Conservation (phyloP, 2,329 filamentous ascomycete species). For the Sclerotinia borealis region DNA sequence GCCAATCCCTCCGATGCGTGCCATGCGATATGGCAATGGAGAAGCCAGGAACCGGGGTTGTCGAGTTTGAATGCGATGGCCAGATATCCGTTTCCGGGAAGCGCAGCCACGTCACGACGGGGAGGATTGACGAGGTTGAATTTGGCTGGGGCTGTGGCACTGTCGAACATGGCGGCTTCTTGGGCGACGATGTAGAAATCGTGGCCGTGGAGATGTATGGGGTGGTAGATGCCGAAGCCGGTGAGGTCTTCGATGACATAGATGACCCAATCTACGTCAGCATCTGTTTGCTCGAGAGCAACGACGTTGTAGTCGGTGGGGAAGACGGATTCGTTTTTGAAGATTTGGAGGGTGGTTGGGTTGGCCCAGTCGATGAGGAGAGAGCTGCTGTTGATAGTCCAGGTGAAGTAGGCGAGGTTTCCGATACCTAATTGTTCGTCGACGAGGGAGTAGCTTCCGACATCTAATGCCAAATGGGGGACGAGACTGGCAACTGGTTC, state of each 20-base stretch:
- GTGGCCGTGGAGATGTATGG: conserved; percentile 46
- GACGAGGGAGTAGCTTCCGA: conserved; percentile 16
- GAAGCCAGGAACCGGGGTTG: conserved; percentile 31
- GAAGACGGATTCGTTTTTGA: conserved; percentile 28
- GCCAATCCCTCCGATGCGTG: conserved; percentile 49
- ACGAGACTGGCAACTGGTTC: conserved; percentile 26
- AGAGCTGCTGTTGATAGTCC: conserved; percentile 44
- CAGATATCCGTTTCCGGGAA: conserved; percentile 33
- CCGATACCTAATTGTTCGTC: conserved; percentile 17
- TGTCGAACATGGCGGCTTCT: conserved; percentile 37
- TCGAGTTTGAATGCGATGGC: conserved; percentile 32
- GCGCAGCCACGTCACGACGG: conserved; percentile 46
- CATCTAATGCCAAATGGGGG: conserved; percentile 27
- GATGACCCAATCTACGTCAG: conserved; percentile 19
- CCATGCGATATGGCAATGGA: conserved; percentile 41
- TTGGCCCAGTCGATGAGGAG: conserved; percentile 42
- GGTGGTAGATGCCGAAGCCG: conserved; percentile 25
- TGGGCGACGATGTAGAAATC: conserved; percentile 43
- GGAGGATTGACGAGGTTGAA: conserved; percentile 40
- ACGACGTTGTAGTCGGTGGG: conserved; percentile 29
- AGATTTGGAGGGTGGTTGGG: conserved; percentile 38
- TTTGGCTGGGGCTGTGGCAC: conserved; percentile 23
- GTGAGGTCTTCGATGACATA: conserved; percentile 28
- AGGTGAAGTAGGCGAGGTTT: conserved; percentile 36
- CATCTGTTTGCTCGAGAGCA: conserved; percentile 1